Evolutionary conservation across 495 filamentous ascomycete genomes (phyloP).

Genomic region (Neurospora intermedia): DNA sequence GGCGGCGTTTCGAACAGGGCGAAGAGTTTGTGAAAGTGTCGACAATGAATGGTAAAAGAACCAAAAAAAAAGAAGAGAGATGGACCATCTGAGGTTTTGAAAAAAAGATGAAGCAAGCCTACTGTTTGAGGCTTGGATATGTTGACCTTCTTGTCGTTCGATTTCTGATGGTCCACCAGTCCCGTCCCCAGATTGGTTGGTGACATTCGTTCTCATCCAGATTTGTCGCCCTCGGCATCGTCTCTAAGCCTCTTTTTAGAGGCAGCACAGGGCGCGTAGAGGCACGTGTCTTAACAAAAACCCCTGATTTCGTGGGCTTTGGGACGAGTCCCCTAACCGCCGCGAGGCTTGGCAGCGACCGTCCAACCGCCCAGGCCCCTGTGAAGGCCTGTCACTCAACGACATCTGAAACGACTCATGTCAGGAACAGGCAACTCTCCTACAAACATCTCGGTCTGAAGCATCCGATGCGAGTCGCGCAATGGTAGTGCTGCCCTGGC

Average conservation of each 20-base stretch:
- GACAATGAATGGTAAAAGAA: neutral
- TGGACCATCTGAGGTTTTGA: neutral
- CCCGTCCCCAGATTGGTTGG: neutral
- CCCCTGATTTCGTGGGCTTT: neutral
- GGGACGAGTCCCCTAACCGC: neutral
- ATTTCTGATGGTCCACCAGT: neutral
- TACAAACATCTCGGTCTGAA: conserved; percentile 9
- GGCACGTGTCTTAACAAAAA: neutral
- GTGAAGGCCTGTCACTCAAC: conserved; percentile 15
- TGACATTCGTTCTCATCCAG: neutral
- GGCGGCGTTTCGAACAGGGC: neutral
- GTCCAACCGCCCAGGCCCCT: neutral
- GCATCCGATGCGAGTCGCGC: neutral
- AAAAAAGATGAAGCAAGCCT: neutral
- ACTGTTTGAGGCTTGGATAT: neutral
- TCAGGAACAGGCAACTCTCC: conserved; percentile 25
- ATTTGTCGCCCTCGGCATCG: neutral
- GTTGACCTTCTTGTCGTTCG: neutral
- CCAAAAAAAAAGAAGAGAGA: neutral
- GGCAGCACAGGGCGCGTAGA: neutral
- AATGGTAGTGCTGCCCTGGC: neutral
- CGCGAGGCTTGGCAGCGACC: neutral
- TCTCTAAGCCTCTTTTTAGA: neutral
- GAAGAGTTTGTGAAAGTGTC: neutral
- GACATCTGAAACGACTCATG: conserved; percentile 31